Evolutionary conservation across 2,329 filamentous ascomycete genomes (phyloP), one percentile per base, ranked within the genome.

Genomic region (Colletotrichum scovillei): DNA sequence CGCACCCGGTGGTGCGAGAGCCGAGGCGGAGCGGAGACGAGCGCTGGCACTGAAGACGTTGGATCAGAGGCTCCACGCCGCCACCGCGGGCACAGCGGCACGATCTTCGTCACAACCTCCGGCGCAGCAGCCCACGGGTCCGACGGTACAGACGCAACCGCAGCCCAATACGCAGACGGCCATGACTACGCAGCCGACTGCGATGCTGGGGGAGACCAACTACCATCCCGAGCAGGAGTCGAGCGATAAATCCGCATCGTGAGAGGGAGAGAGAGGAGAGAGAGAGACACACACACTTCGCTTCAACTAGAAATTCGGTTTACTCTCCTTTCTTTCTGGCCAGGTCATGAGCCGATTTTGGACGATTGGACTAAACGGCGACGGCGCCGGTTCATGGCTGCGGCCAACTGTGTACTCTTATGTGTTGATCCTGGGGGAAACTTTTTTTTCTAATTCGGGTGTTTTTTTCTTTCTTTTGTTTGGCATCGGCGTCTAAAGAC

Each of bases 31-130:
- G 86, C 88, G 97, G 76, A 90, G 97, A 80, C 90, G 97, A 76
- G 95, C 95, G 0, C 85, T 99, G 76, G 97, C 97, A 1, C 87
- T 99, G 69, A 96, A 96, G 80, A 96, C 95, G 4, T 85, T 99
- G 67, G 97, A 99, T 82, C 95, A 98, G 84, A 89, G 97, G 76
- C 86, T 99, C 65, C 94, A 97, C 82, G 93, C 94, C n/a, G 95
- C 95, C 4, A 92, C 93, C 19, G 87, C 87, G 42, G 88, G 83
- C 72, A 84, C 85, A 32, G 80, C 87, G 55, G 22, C 66, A 14
- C 82, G 83, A 72, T 76, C 81, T 70, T 77, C 79, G 6, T 79
- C 81, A 14, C 81, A 79, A 70, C 80, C 82, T 57, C 87, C 87
- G 4, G 81, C 84, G n/a, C 58, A 68, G 28, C 82, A 83, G 26